Evolutionary conservation across 2,329 filamentous ascomycete genomes (phyloP).

Genomic region (Sarocladiaceae sp.): DNA sequence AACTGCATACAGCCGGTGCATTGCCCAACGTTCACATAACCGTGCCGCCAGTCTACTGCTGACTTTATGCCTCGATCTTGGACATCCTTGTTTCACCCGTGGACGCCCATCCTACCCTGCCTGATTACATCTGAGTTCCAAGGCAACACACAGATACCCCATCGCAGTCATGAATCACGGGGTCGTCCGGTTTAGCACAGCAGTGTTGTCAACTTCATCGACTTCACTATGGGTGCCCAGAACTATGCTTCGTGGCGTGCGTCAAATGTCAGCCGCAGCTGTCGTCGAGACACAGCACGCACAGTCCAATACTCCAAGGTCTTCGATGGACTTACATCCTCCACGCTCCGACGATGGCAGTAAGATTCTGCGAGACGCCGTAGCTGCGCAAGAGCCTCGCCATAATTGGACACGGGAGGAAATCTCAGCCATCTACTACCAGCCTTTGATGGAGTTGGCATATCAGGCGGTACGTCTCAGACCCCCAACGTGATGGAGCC

Average conservation of each 20-base stretch:
- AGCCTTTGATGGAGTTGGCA: constrained; percentile 71
- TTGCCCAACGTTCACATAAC: no score
- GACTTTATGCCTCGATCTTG: no score
- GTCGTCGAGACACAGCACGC: background rate
- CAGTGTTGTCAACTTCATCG: background rate
- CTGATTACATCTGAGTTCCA: no score
- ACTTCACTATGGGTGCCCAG: background rate
- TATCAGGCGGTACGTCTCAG: constrained; percentile 59
- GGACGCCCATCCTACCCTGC: no score
- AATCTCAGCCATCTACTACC: constrained; percentile 75
- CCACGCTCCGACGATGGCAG: constrained; percentile 5
- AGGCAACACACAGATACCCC: no score
- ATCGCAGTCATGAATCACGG: background rate
- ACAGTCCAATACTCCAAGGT: background rate
- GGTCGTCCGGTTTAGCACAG: background rate
- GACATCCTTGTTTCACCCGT: no score
- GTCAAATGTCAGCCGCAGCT: background rate
- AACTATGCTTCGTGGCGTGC: background rate
- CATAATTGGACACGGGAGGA: constrained; percentile 78
- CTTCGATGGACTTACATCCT: background rate
- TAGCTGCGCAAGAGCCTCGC: constrained; percentile 54
- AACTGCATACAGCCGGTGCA: no score
- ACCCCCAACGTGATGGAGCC: background rate
- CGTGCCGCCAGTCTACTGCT: no score
- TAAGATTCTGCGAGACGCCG: constrained; percentile 41